Evolutionary conservation across 2,329 filamentous ascomycete genomes (phyloP), one percentile per base, ranked within the genome.

Genomic region (Pyrenochaeta sp.): DNA sequence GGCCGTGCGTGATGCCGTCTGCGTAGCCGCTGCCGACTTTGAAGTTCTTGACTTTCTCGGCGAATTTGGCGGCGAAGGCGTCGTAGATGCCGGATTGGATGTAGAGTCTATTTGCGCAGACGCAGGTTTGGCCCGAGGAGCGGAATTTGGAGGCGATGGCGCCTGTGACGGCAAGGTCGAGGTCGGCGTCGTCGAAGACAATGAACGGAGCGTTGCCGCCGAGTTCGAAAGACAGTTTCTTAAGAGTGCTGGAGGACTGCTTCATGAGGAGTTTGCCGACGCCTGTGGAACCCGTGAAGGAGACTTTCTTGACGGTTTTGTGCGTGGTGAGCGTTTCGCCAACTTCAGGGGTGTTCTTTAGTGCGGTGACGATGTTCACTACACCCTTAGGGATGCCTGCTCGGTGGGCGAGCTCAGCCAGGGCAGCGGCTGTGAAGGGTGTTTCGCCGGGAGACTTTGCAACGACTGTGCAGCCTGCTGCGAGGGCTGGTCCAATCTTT

Each of bases 181-280:
- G 75, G 66, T 97, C 90, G 14, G 93, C 89, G 64, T 97, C 93
- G 64, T 97, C 91, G 65, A 97, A 97, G 22, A 97, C 90, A 56
- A 97, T 96, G 69, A 96, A 96, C 1, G 93, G 93, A 0, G 93
- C 89, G 69, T 97, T 97, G 34, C 93, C 94, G 41, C 93, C 93
- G 1, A 97, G 86, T 70, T 97, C 93, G 70, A 96, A 88, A 0
- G 89, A 94, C 1, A 89, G 77, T 67, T 89, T 89, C 81, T 97
- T 97, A 19, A 90, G 76, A 0, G 91, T 96, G 27, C 83, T 81
- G 0, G 91, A 84, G 8, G 88, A 87, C 73, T 96, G 92, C 76
- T 89, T 88, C 91, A 96, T 96, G 41, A 99, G 83, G 74, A 96
- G 74, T 56, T 81, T 84, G 17, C 83, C 83, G 3, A 86, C 83